phyloP scores from a whole-genome alignment of 306 rosid species.

The Cicer cuneatum region DNA sequence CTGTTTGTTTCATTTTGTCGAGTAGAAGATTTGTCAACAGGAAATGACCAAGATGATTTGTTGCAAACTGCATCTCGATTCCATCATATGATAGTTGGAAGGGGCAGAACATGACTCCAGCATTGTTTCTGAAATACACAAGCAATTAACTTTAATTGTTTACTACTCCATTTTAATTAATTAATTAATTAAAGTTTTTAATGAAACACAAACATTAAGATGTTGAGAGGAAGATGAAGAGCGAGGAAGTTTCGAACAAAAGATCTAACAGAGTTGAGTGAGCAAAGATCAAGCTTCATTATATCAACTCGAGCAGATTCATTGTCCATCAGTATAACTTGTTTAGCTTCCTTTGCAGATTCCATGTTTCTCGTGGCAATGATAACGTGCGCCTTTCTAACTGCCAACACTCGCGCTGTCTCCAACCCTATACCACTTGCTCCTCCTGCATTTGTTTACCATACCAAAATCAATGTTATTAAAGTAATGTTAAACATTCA shows the following conservation, averaged over 20 bases:
- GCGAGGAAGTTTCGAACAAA: constrained; percentile 68
- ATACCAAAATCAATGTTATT: too few relatives aligned
- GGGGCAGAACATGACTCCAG: constrained; percentile 96
- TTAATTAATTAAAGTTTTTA: too few relatives aligned
- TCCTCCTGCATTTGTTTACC: constrained; percentile 72
- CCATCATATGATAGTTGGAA: constrained; percentile 75
- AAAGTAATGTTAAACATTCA: too few relatives aligned
- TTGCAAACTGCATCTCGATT: constrained; percentile 85
- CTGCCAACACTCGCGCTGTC: constrained; percentile 75
- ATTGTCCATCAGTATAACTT: constrained; percentile 51
- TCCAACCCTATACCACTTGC: constrained; percentile 95
- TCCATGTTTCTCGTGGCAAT: constrained; percentile 80
- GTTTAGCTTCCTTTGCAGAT: constrained; percentile 74
- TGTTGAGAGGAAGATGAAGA: constrained; percentile 84
- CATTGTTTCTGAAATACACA: constrained; percentile 79
- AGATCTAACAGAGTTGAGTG: constrained; percentile 63
- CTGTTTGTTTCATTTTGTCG: constrained; percentile 80
- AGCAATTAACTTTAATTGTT: too few relatives aligned
- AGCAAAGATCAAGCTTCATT: constrained; percentile 74
- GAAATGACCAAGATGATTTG: constrained; percentile 92
- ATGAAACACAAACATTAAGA: constrained; percentile 65
- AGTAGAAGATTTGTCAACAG: constrained; percentile 75
- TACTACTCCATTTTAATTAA: too few relatives aligned
- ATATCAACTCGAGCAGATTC: constrained; percentile 62
- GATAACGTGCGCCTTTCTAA: constrained; percentile 70